These are phyloP conservation scores for Melanomma pulvis-pyrius DNA, from an alignment of 495 filamentous ascomycete species.

Conservation along the genomic window DNA sequence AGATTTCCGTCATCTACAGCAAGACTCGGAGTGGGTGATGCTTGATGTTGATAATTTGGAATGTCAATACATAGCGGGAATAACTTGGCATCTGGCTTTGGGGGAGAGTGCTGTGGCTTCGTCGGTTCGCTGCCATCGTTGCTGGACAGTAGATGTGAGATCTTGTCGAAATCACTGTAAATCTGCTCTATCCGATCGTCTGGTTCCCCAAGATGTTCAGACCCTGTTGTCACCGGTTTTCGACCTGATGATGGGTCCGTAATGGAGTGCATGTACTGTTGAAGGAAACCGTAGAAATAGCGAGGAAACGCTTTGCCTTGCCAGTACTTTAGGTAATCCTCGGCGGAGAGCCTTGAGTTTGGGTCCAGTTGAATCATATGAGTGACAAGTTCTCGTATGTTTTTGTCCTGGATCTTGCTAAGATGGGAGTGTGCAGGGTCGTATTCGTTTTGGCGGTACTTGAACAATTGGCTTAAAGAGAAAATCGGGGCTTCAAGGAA, in stretches of 20 bases:
- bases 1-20: constrained; percentile 83
- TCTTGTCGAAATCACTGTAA: constrained; percentile 95
- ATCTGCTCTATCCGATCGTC: constrained; percentile 93
- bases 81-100: constrained; percentile 40
- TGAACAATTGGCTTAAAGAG: constrained; percentile 88
- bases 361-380: constrained; percentile 97
- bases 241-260: constrained; percentile 88
- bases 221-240: constrained; percentile 61
- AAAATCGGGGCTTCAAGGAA: constrained; percentile 97
- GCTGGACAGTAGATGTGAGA: constrained; percentile 81
- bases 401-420: constrained; percentile 81
- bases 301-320: constrained; percentile 87
- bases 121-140: constrained; percentile 50
- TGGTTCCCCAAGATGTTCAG: constrained; percentile 72
- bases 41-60: constrained; percentile 74
- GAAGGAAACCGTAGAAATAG: constrained; percentile 95
- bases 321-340: constrained; percentile 93
- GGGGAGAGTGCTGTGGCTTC: constrained; percentile 33
- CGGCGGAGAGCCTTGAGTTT: constrained; percentile 86
- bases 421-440: constrained; percentile 80
- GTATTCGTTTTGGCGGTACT: constrained; percentile 89
- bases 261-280: constrained; percentile 95
- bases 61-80: constrained; percentile 86
- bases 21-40: constrained; percentile 46
- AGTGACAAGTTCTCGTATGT: constrained; percentile 81